Evolutionary conservation across 2,329 filamentous ascomycete genomes (phyloP), one percentile per base, ranked within the genome.

Genomic region (Cladosporium sp.): DNA sequence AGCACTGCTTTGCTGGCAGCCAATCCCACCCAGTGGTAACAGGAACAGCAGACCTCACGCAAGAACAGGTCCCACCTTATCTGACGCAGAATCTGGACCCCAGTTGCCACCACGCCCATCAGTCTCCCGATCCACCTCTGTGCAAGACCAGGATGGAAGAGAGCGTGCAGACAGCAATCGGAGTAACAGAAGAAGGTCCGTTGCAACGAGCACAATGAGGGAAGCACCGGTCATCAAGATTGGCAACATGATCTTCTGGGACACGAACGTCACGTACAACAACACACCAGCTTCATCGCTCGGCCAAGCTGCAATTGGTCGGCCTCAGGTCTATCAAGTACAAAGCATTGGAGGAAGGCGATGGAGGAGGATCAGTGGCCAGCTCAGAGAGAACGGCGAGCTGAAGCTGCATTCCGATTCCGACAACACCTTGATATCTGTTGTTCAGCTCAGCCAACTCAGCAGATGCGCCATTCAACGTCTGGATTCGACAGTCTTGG

Each of bases 221-320:
- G 85, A 89, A 55, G 80, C 83, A 3, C 83, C 86, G 50, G 93
- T 97, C 58, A 97, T 97, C 73, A 99, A 97, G 66, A 89, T 96
- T 51, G 75, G 75, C 29, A 76, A 76, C 59, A 78, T 78, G 75
- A 73, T 76, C 64, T 77, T 95, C 41, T 96, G 91, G 92, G 90
- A 97, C 69, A 93, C 73, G 7, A 74, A 73, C 55, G 70, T 76
- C 18, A 74, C 71, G 5, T 76, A 83, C 61, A 73, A 68, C 64
- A 73, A 73, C 58, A 68, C 66, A 11, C 45, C 58, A 2, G 34
- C 47, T 34, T 56, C 57, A 19, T 39, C 27, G 15, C 41, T 30
- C 34, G 34, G 54, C 50, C 20, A 58, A 64, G 36, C 41, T 4
- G 51, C 53, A 9, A 49, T 59, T 13, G 52, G 54, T 27, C 45